Evolutionary conservation across 192 early-diverging fungal genomes (phyloP).

Genomic region (Coemansia sp.): DNA sequence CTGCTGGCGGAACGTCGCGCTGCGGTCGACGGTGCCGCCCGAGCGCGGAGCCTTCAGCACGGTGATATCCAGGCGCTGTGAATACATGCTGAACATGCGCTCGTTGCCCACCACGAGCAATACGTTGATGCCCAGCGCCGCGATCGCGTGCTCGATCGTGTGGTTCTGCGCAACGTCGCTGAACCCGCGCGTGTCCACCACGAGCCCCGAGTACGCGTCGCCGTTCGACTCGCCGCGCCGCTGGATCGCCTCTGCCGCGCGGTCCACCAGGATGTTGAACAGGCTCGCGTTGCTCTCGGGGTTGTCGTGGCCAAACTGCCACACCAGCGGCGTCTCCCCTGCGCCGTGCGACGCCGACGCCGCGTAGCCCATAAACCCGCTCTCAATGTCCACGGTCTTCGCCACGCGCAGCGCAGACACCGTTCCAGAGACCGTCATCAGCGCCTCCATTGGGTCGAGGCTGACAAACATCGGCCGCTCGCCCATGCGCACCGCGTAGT

Average conservation of each 20-base stretch:
- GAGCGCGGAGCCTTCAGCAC: constrained; percentile 90
- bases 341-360: constrained; percentile 62
- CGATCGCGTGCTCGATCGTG: constrained; percentile 69
- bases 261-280: constrained; percentile 66
- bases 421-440: constrained; percentile 83
- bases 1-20: constrained; percentile 66
- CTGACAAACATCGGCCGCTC: constrained; percentile 79
- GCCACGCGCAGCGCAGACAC: constrained; percentile 73
- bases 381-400: constrained; percentile 81
- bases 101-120: constrained; percentile 92
- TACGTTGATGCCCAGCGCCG: constrained; percentile 71
- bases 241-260: constrained; percentile 63
- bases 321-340: constrained; percentile 75
- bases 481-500: constrained; percentile 77
- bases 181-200: constrained; percentile 87
- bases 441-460: constrained; percentile 75
- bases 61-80: constrained; percentile 56
- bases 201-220: constrained; percentile 66
- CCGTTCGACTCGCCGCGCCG: constrained; percentile 61
- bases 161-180: constrained; percentile 73
- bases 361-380: constrained; percentile 63
- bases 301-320: constrained; percentile 85
- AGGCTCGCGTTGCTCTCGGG: constrained; percentile 76
- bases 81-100: constrained; percentile 84
- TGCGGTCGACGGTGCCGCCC: constrained; percentile 91